Evolutionary conservation across 2,329 filamentous ascomycete species (phyloP), one percentile per base, ranked within the genome.

Genomic region (Leptographium flavum): DNA sequence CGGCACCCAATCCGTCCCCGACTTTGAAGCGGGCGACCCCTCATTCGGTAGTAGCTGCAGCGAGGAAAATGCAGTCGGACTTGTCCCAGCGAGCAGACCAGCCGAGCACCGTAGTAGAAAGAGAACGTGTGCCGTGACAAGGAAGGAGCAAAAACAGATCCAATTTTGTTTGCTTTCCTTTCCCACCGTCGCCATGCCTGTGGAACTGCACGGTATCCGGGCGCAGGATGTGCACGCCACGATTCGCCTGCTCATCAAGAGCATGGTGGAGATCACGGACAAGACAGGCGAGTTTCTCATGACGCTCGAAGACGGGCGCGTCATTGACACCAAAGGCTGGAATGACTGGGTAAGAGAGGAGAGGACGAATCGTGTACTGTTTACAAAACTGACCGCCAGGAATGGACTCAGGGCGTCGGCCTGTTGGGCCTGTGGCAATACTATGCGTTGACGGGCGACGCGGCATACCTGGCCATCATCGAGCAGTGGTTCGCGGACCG

Each of bases 241-340:
- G 47, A 79, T 88, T 57, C 67, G 74, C 33, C 68, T 76, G 17
- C 68, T 88, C 47, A 87, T 85, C 54, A 63, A 81, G 57, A 83
- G 84, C 56, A 69, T 90, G 36, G 71, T 88, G 58, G 83, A 83
- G 61, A 87, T 88, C 63, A 76, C 77, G 55, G 84, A 90, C 63
- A 72, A 70, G 33, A 83, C 80, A 0, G 83, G 83, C 42, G 71
- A 83, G 56, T 88, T 87, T 59, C 68, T 88, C 22, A 66, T 87
- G 48, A 76, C 69, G 19, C 70, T 90, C 31, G 68, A 72, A 2
- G 83, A 88, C 54, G 83, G 83, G 47, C 74, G 81, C 31, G 68
- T 87, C 42, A 87, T 90, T 56, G 83, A 88, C 61, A 87, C 84
- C 47, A 90, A 90, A 62, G 83, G 82, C 47, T 90, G 83, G 84